Base-by-base conservation (phyloP, 306 rosid species). In the Lagenaria siceraria region DNA sequence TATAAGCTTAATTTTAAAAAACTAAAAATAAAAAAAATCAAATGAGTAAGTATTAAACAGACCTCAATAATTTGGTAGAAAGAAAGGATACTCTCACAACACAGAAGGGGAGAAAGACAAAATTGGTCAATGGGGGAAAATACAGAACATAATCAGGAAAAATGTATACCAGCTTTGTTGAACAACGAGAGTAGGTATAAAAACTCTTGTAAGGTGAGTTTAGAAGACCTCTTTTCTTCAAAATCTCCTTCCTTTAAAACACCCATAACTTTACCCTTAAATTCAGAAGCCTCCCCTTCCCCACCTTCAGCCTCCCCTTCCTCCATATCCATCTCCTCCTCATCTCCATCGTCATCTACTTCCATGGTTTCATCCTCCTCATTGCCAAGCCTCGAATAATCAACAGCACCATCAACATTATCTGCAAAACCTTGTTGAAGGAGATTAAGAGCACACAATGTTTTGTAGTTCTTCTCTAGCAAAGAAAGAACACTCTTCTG, bases 201-300 rank as follows among this genome's bases (percentile, higher is more conserved):
- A 76, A 95, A 92, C 80, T 92, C 97, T 36, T 90, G 93, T 46
- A 95, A 78, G 5, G 89, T 83, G 79, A 95, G 90, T 83, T 95
- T 95, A 56, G 98, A 95, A 0, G 98, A 89, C 77, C 97, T 90
- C 82, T 95, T 88, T 14, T 90, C 96, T 85, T 90, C 97, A 43
- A 89, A 94, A 87, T 87, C 95, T 62, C 93, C 90, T 75, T 92
- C 97, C 80, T 84, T 92, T 40, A 92, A 73, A 74, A 95, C 96
- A 8, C 61, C 79, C 80, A 90, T 75, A n/a, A 95, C 95, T 86
- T 87, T 92, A 29, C 77, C 65, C 82, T 95, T 92, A 82, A 92
- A 95, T 76, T 95, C 96, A n/a, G 98, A 90, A 78, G 83, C 76
- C 75, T 62, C 90, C 46, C 80, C 92, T 19, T 83, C 95, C 33